phyloP scores from a whole-genome alignment of 129 eudicot genomes.

The Saussurea involucrata region DNA sequence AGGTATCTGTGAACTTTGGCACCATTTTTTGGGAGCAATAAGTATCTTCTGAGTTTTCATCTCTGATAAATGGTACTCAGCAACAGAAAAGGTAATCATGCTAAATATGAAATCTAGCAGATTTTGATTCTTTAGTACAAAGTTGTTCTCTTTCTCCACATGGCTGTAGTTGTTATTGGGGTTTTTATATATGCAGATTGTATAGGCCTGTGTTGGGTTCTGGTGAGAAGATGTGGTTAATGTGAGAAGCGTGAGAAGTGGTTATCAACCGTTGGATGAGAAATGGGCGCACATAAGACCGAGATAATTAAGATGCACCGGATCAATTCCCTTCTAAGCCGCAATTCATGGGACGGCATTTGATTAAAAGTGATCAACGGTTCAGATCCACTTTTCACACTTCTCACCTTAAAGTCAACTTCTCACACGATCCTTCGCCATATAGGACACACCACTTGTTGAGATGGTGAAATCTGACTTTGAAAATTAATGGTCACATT shows the following conservation, averaged over 20 bases:
- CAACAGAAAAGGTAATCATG: slow-evolving; percentile 60
- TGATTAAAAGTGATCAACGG: too few species aligned
- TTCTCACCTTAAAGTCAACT: too few species aligned
- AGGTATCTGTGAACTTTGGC: slow-evolving; percentile 69
- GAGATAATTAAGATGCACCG: too few species aligned
- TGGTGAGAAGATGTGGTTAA: too few species aligned
- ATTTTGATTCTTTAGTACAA: background rate
- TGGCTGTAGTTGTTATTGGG: background rate
- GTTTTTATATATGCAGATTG: slow-evolving; percentile 39
- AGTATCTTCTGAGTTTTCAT: slow-evolving; percentile 63
- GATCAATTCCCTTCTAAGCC: too few species aligned
- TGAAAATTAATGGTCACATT: slow-evolving; percentile 3
- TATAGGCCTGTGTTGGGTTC: too few species aligned
- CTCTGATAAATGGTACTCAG: slow-evolving; percentile 46
- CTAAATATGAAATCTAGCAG: background rate
- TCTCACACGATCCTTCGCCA: too few species aligned
- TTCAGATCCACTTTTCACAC: too few species aligned
- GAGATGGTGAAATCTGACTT: slow-evolving; percentile 1
- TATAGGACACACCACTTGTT: slow-evolving; percentile 52
- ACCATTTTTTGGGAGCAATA: slow-evolving; percentile 61
- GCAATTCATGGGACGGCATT: too few species aligned
- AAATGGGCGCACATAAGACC: too few species aligned
- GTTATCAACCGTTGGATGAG: too few species aligned
- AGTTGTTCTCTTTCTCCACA: background rate
- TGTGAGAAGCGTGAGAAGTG: too few species aligned